Evolutionary conservation across 2,329 filamentous ascomycete species (phyloP).

Genomic region (Diplodia sapinea): DNA sequence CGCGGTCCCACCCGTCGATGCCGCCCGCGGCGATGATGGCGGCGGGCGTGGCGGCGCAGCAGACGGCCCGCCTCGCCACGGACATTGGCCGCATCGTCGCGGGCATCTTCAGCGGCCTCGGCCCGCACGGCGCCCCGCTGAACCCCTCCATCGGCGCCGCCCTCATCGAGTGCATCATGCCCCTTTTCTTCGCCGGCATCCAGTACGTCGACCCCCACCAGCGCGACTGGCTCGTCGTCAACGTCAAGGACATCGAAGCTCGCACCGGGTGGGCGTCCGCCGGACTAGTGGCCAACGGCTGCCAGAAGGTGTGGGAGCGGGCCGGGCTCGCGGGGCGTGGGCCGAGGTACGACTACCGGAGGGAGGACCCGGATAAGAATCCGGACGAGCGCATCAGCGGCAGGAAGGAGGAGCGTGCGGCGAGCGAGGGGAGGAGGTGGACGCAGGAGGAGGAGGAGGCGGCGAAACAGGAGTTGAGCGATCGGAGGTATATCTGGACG

Average conservation of each 20-base stretch:
- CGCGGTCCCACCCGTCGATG: slow-evolving; percentile 86
- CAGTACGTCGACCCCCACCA: slow-evolving; percentile 75
- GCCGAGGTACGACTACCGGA: slow-evolving; percentile 65
- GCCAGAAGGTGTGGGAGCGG: slow-evolving; percentile 82
- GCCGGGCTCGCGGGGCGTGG: slow-evolving; percentile 75
- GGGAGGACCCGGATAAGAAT: slow-evolving; percentile 3
- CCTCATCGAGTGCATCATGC: slow-evolving; percentile 80
- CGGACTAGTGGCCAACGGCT: slow-evolving; percentile 79
- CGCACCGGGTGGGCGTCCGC: slow-evolving; percentile 89
- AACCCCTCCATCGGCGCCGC: slow-evolving; percentile 80
- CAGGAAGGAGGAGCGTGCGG: slow-evolving; percentile 5
- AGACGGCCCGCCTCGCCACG: slow-evolving; percentile 73
- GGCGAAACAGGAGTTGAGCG: slow-evolving; percentile 13
- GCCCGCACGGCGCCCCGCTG: slow-evolving; percentile 58
- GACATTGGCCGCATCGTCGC: slow-evolving; percentile 81
- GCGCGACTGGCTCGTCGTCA: slow-evolving; percentile 76
- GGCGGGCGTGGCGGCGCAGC: slow-evolving; percentile 74
- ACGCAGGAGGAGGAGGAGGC: slow-evolving; percentile 13
- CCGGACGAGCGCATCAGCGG: slow-evolving; percentile 24
- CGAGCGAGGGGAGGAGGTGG: slow-evolving; percentile 12
- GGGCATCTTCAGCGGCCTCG: slow-evolving; percentile 57
- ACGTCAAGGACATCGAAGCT: slow-evolving; percentile 75
- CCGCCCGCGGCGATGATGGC: slow-evolving; percentile 89
- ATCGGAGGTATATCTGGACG: slow-evolving; percentile 26
- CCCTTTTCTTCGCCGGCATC: slow-evolving; percentile 85